Evolutionary conservation across 169 alveolate genomes (phyloP).

Genomic region (Condylostoma magnum): DNA sequence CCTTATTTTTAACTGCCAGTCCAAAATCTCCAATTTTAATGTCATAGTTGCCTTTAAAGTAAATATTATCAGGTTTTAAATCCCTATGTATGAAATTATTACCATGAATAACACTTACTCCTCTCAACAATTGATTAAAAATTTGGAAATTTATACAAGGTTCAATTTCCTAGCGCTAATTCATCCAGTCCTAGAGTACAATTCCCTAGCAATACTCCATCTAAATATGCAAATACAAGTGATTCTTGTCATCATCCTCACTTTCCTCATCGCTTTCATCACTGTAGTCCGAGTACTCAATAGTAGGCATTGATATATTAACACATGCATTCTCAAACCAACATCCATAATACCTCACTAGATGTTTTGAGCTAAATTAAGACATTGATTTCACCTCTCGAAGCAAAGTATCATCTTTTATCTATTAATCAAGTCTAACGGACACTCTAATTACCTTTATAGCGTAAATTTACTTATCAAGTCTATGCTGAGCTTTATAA

Average conservation of each 20-base stretch:
- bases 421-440: background rate
- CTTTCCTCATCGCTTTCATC: background rate
- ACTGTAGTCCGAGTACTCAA: too few relatives aligned
- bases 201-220: conserved; percentile 60
- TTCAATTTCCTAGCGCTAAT: conserved; percentile 7
- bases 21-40: conserved; percentile 57
- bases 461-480: conserved; percentile 29
- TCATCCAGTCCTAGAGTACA: conserved; percentile 40
- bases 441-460: conserved; percentile 20
- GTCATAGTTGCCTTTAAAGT: conserved; percentile 31
- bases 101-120: conserved; percentile 41
- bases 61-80: conserved; percentile 50
- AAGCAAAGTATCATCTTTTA: conserved; percentile 24
- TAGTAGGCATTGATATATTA: background rate
- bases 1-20: conserved; percentile 25
- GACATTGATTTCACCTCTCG: conserved; percentile 29
- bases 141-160: background rate
- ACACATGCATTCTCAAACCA: conserved; percentile 10
- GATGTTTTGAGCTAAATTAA: conserved; percentile 17
- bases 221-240: conserved; percentile 34
- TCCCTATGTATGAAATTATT: conserved; percentile 42
- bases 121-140: conserved; percentile 46
- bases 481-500: conserved; percentile 28
- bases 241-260: background rate
- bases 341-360: conserved; percentile 16